phyloP scores from a whole-genome alignment of 768 basidiomycete genomes.

The Hydnomerulius pinastri region DNA sequence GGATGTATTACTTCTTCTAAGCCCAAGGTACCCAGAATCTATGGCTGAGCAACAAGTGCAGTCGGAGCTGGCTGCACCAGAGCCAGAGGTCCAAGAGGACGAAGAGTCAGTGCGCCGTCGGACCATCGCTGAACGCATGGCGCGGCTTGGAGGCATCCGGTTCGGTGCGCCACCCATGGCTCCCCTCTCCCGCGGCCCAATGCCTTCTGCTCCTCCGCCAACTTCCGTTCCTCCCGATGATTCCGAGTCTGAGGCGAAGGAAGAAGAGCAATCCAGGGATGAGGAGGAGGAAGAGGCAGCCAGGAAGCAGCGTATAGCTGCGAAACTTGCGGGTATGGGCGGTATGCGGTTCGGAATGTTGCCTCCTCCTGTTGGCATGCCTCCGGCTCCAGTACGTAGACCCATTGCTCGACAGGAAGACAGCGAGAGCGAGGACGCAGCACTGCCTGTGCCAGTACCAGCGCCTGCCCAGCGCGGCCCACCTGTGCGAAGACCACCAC shows the following conservation, averaged over 20 bases:
- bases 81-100: constrained; percentile 35
- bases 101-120: constrained; percentile 55
- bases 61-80: constrained; percentile 5
- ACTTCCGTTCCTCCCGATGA: constrained; percentile 33
- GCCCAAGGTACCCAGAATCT: constrained; percentile 1
- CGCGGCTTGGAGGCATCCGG: constrained; percentile 82
- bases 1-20: not conserved
- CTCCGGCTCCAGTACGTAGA: constrained; percentile 17
- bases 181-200: constrained; percentile 39
- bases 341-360: constrained; percentile 61
- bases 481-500: constrained; percentile 34
- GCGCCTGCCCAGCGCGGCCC: constrained; percentile 33
- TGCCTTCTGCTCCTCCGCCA: constrained; percentile 39
- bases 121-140: constrained; percentile 94
- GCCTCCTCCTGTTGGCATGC: constrained; percentile 28
- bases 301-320: constrained; percentile 53
- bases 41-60: constrained; percentile 15
- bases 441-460: constrained; percentile 31
- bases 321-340: constrained; percentile 56
- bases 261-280: constrained; percentile 24
- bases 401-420: constrained; percentile 24
- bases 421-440: constrained; percentile 28
- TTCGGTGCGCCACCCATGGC: constrained; percentile 61
- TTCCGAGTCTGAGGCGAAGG: constrained; percentile 17
- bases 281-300: constrained; percentile 57